These are phyloP conservation scores for Boletus vinaceobasis DNA, from an alignment of 768 basidiomycete species.

Conservation along the genomic window DNA sequence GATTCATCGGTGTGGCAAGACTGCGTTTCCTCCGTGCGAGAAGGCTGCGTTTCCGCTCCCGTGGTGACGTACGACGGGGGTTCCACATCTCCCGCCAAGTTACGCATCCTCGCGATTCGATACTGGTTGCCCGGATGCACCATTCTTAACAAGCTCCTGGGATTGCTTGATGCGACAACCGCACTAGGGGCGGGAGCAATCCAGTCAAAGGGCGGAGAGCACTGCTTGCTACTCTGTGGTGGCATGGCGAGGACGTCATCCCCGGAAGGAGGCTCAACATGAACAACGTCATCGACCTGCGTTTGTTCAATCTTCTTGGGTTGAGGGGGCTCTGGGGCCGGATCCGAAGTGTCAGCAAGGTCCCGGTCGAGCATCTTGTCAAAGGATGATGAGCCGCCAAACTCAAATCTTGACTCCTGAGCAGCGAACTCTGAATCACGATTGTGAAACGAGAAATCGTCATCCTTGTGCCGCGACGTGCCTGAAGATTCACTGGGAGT, in stretches of 20 bases:
- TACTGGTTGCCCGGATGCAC: slow-evolving; percentile 34
- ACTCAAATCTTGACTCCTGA: slow-evolving; percentile 33
- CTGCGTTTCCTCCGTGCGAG: slow-evolving; percentile 18
- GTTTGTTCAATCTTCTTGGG: slow-evolving; percentile 2
- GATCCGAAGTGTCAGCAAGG: slow-evolving; percentile 21
- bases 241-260: background rate
- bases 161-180: slow-evolving; percentile 22
- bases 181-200: slow-evolving; percentile 13
- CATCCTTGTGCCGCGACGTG: slow-evolving; percentile 12
- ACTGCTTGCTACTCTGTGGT: background rate
- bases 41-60: slow-evolving; percentile 16
- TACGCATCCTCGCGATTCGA: slow-evolving; percentile 26
- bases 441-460: slow-evolving; percentile 7
- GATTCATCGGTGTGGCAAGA: slow-evolving; percentile 1
- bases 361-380: slow-evolving; percentile 37
- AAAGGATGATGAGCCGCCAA: slow-evolving; percentile 41
- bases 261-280: background rate
- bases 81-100: slow-evolving; percentile 19
- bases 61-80: slow-evolving; percentile 14
- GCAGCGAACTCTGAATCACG: slow-evolving; percentile 13
- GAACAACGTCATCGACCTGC: slow-evolving; percentile 3
- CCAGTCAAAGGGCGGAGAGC: slow-evolving; percentile 21
- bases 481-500: slow-evolving; percentile 43
- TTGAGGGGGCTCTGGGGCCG: slow-evolving; percentile 21
- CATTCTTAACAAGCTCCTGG: slow-evolving; percentile 31